Conservation (phyloP, 169 alveolate genomes). For the Plasmodium berghei region DNA sequence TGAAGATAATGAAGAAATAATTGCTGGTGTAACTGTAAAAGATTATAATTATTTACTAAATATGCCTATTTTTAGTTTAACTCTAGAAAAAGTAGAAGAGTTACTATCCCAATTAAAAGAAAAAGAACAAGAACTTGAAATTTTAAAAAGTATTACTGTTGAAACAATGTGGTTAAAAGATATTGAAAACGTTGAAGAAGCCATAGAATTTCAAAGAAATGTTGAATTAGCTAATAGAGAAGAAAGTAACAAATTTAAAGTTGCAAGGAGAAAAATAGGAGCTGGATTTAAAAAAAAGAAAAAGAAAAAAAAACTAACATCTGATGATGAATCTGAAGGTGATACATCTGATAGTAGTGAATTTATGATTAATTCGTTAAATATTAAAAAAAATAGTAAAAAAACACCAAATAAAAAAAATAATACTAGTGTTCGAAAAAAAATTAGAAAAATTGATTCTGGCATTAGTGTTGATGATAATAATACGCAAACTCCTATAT, state of each 20-base stretch:
- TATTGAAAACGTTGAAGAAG: constrained; percentile 79
- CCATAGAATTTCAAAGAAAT: constrained; percentile 75
- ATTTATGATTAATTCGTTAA: constrained; percentile 31
- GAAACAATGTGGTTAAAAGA: constrained; percentile 86
- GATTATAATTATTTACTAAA: constrained; percentile 96
- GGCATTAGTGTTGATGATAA: neutral
- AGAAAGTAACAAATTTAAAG: constrained; percentile 73
- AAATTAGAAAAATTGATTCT: constrained; percentile 11
- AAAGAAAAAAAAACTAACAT: constrained; percentile 60
- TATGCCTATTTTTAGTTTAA: constrained; percentile 96
- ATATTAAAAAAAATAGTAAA: constrained; percentile 41
- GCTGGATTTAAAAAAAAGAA: constrained; percentile 31
- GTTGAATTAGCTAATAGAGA: constrained; percentile 71
- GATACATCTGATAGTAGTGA: constrained; percentile 73
- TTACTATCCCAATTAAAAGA: constrained; percentile 81
- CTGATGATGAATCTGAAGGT: constrained; percentile 69
- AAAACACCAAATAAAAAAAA: constrained; percentile 2
- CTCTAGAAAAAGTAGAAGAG: constrained; percentile 95
- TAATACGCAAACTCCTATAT: neutral
- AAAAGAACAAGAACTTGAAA: constrained; percentile 79
- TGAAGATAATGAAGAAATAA: constrained; percentile 74
- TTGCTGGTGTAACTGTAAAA: constrained; percentile 72
- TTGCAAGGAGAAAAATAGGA: constrained; percentile 32
- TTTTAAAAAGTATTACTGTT: constrained; percentile 78
- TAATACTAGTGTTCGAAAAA: constrained; percentile 31